Percentiles rank a stretch among this genome's conserved stretches.
Conservation (phyloP, 257 asterid genomes). For the Marsdenia floribunda region DNA sequence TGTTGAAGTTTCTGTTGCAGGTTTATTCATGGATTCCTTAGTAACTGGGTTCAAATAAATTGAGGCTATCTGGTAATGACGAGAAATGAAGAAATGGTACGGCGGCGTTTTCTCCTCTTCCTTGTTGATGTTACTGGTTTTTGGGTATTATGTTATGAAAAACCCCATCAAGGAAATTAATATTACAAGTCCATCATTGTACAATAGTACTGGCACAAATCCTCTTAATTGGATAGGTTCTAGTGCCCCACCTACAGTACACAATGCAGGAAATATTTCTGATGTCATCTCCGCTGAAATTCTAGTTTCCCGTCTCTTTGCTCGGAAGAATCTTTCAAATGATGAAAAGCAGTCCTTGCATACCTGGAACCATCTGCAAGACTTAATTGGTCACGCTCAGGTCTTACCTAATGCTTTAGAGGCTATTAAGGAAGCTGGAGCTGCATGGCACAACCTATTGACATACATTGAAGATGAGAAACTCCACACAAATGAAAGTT, state of each 20-base stretch:
- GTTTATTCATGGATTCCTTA: slow-evolving; percentile 18
- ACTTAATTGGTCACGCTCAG: slow-evolving; percentile 52
- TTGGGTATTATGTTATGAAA: slow-evolving; percentile 55
- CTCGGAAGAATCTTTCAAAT: slow-evolving; percentile 47
- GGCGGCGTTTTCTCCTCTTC: slow-evolving; percentile 55
- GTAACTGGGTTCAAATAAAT: slow-evolving; percentile 23
- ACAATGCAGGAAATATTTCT: slow-evolving; percentile 44
- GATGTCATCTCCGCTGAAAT: slow-evolving; percentile 53
- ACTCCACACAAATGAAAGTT: slow-evolving; percentile 51
- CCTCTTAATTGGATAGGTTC: slow-evolving; percentile 83
- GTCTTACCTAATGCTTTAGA: slow-evolving; percentile 78
- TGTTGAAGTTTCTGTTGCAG: slow-evolving; percentile 29
- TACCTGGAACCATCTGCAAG: slow-evolving; percentile 66
- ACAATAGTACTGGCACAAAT: slow-evolving; percentile 49
- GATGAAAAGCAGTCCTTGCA: slow-evolving; percentile 55
- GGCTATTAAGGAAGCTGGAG: slow-evolving; percentile 77
- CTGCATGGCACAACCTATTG: slow-evolving; percentile 80
- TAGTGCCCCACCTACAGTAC: slow-evolving; percentile 46
- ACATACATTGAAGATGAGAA: slow-evolving; percentile 64
- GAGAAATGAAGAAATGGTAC: slow-evolving; percentile 88
- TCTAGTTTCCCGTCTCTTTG: slow-evolving; percentile 42
- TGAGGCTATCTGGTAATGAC: slow-evolving; percentile 31
- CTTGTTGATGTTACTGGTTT: slow-evolving; percentile 54
- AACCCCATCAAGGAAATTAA: slow-evolving; percentile 57
- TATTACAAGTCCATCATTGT: slow-evolving; percentile 38